Base-by-base conservation (phyloP, 2,329 filamentous ascomycete genomes). In the Hymenoscyphus scutula region DNA sequence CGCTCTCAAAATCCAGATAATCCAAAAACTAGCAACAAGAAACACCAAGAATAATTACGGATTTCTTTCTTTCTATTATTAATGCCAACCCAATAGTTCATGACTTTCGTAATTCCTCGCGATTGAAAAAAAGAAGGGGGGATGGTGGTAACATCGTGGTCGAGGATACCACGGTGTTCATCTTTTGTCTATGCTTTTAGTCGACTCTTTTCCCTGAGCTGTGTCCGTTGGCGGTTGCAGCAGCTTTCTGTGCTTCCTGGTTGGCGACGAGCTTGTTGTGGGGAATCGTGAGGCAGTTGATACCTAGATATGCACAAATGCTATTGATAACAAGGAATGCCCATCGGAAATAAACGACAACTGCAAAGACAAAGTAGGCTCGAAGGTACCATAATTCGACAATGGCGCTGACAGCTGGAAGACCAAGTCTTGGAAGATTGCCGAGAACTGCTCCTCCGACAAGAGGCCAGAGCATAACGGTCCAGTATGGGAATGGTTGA, bases 401-500 rank as follows among this genome's bases (percentile, higher is more conserved):
- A 41, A 78, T 76, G 2, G 89, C 82, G 58, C 84, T 87, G 59
- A 96, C 77, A 17, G 85, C 79, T 1, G 86, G 81, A 17, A 95
- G 78, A 1, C 91, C 92, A 53, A 97, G 74, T 55, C 84, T 82
- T 5, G 94, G 94, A 61, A 97, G 78, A 77, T 98, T 97, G 25
- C 85, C 89, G 48, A 98, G 78, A 1, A 94, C 72, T 6, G 92
- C 93, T 59, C 95, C 95, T 58, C 90, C 90, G 56, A 97, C 83
- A 45, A 99, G 86, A 7, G 95, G 95, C 37, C 85, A 86, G 41
- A 98, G 82, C 84, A 98, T 90, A 56, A 95, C 84, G 11, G 95
- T 98, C 92, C 93, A 98, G 82, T 91, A 96, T 1, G 95, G 95
- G 78, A 98, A 99, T 3, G 94, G 91, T 76, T 98, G 95, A 66